phyloP scores from a whole-genome alignment of 2,329 filamentous ascomycete species.

The Cryphonectria radicalis region DNA sequence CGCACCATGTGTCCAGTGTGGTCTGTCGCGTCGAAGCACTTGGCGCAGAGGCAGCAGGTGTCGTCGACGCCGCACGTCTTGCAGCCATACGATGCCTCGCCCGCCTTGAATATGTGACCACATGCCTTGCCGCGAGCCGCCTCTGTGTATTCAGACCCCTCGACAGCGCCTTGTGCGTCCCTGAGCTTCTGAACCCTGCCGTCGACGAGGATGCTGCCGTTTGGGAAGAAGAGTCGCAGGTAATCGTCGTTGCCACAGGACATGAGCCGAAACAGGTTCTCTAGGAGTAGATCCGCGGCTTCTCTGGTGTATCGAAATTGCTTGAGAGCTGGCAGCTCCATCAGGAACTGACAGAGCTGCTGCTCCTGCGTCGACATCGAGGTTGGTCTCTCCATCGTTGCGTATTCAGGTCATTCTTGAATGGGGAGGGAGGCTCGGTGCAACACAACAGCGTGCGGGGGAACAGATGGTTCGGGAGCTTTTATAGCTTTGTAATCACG shows the following conservation, averaged over 20 bases:
- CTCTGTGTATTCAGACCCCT: conserved; percentile 93
- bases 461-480: background rate
- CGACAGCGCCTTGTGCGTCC: conserved; percentile 87
- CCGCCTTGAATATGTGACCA: conserved; percentile 94
- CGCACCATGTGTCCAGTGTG: conserved; percentile 92
- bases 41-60: conserved; percentile 91
- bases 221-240: conserved; percentile 80
- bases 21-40: conserved; percentile 94
- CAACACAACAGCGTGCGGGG: conserved; percentile 2
- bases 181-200: conserved; percentile 71
- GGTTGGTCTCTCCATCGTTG: conserved; percentile 51
- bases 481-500: background rate
- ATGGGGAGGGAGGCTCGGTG: background rate
- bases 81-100: conserved; percentile 93
- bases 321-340: conserved; percentile 74
- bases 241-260: conserved; percentile 76
- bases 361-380: conserved; percentile 70
- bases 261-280: conserved; percentile 85
- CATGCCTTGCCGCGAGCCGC: conserved; percentile 91
- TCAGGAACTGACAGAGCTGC: conserved; percentile 82
- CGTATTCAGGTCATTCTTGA: conserved; percentile 27
- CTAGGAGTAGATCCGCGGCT: conserved; percentile 73
- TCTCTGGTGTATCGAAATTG: conserved; percentile 75
- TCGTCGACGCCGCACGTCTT: conserved; percentile 94
- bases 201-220: conserved; percentile 65